Evolutionary conservation across 2,329 filamentous ascomycete genomes (phyloP).

Genomic region (Aureobasidium lini): DNA sequence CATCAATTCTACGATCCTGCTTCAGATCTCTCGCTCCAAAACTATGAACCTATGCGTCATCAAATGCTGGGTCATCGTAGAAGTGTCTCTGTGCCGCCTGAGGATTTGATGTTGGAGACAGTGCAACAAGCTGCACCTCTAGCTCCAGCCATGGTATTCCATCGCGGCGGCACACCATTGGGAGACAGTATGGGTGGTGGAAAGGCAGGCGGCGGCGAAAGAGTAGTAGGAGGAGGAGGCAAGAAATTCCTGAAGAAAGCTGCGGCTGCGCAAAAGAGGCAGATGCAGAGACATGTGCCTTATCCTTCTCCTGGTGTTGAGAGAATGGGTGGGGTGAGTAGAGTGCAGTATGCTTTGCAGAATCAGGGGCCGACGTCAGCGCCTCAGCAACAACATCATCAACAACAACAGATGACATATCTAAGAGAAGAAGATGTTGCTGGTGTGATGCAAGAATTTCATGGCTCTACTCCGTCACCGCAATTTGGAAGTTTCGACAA

Average conservation of each 20-base stretch:
- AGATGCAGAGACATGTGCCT: not conserved
- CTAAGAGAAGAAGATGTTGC: not conserved
- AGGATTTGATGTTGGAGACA: not conserved
- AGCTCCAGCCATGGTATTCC: constrained; percentile 7
- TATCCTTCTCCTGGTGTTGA: not conserved
- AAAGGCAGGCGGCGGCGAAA: not conserved
- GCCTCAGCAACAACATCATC: too few species aligned
- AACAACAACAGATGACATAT: not conserved
- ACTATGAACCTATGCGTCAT: constrained; percentile 11
- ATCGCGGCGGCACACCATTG: constrained; percentile 2
- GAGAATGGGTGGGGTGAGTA: too few species aligned
- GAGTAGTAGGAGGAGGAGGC: not conserved
- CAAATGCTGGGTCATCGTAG: constrained; percentile 13
- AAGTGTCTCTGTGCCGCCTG: constrained; percentile 9
- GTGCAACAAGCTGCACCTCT: not conserved
- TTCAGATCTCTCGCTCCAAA: not conserved
- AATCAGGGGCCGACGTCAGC: too few species aligned
- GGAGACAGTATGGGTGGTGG: not conserved
- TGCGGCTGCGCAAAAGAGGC: not conserved
- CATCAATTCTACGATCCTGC: not conserved
- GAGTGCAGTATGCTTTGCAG: too few species aligned
- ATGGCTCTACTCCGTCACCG: not conserved
- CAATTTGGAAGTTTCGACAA: not conserved
- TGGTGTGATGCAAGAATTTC: not conserved
- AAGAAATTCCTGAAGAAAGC: not conserved